These are phyloP conservation scores for Diutina rugosa DNA, from an alignment of 1,139 yeast genomes.

Conservation along the genomic window DNA sequence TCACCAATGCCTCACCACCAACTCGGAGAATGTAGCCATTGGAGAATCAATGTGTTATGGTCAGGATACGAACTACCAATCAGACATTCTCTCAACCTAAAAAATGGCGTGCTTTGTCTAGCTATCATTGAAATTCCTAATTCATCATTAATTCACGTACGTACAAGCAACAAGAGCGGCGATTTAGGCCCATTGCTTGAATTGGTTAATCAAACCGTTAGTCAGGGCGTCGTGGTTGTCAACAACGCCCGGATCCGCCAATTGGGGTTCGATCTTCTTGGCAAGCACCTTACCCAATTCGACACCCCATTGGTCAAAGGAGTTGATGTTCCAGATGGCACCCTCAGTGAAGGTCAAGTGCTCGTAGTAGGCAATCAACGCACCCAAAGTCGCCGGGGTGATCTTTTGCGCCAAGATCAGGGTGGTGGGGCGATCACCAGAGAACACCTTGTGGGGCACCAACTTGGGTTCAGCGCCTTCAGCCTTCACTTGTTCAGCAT, in stretches of 20 bases:
- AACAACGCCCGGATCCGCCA: constrained; percentile 45
- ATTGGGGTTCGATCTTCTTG: constrained; percentile 85
- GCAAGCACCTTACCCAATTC: constrained; percentile 97
- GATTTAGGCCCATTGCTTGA: constrained; percentile 62
- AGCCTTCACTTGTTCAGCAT: constrained; percentile 67
- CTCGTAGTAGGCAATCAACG: constrained; percentile 95
- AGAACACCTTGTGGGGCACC: constrained; percentile 90
- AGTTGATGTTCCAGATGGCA: constrained; percentile 98
- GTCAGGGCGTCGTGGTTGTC: constrained; percentile 80
- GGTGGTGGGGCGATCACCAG: constrained; percentile 98
- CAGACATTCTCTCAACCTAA: no score
- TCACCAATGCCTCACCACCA: background rate
- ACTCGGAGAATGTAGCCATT: background rate
- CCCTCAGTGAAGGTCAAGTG: constrained; percentile 96
- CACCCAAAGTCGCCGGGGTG: constrained; percentile 92
- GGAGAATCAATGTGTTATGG: background rate
- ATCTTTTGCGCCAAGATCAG: constrained; percentile 90
- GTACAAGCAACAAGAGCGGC: background rate
- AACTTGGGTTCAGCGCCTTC: constrained; percentile 84
- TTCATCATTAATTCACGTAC: background rate
- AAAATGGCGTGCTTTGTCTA: no score
- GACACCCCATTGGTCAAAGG: constrained; percentile 99
- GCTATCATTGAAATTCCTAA: background rate
- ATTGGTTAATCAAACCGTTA: constrained; percentile 83
- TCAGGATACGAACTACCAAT: no score